These are phyloP conservation scores for Lupinus albus DNA, from an alignment of 306 rosid genomes.

Conservation along the genomic window DNA sequence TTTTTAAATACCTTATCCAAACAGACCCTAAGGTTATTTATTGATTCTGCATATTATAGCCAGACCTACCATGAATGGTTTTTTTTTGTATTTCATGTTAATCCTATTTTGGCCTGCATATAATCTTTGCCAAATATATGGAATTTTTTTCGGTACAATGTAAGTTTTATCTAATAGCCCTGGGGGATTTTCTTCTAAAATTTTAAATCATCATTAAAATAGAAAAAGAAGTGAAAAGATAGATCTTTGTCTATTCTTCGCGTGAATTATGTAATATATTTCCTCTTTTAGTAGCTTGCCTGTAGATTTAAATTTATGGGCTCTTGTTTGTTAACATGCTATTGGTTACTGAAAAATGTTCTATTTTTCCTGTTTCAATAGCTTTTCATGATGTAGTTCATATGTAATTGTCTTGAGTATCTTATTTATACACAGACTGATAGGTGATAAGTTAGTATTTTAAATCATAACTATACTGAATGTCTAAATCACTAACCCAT, in stretches of 20 bases:
- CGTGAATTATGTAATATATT: not conserved
- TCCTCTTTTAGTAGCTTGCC: slow-evolving; percentile 27
- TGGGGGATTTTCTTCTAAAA: not conserved
- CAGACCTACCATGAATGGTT: slow-evolving; percentile 25
- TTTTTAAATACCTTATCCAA: too few species aligned
- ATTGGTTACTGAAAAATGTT: slow-evolving; percentile 28
- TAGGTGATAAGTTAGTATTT: slow-evolving; percentile 17
- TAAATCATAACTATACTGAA: not conserved
- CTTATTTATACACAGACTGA: slow-evolving; percentile 15
- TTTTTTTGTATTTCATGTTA: slow-evolving; percentile 17
- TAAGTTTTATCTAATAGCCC: slow-evolving; percentile 7
- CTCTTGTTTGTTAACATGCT: slow-evolving; percentile 3
- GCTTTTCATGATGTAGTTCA: slow-evolving; percentile 8
- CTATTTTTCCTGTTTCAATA: not conserved
- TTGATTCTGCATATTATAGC: slow-evolving; percentile 23
- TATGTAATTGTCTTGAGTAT: not conserved
- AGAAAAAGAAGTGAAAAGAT: not conserved
- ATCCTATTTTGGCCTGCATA: not conserved
- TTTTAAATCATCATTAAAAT: slow-evolving; percentile 1
- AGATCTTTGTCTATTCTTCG: not conserved
- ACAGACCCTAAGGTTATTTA: slow-evolving; percentile 11
- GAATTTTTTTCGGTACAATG: not conserved
- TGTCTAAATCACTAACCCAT: not conserved
- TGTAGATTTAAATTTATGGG: slow-evolving; percentile 5
- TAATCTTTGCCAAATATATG: slow-evolving; percentile 25